Base-by-base conservation (phyloP, 208 protist genomes). In the Acanthamoeba lenticulata region DNA sequence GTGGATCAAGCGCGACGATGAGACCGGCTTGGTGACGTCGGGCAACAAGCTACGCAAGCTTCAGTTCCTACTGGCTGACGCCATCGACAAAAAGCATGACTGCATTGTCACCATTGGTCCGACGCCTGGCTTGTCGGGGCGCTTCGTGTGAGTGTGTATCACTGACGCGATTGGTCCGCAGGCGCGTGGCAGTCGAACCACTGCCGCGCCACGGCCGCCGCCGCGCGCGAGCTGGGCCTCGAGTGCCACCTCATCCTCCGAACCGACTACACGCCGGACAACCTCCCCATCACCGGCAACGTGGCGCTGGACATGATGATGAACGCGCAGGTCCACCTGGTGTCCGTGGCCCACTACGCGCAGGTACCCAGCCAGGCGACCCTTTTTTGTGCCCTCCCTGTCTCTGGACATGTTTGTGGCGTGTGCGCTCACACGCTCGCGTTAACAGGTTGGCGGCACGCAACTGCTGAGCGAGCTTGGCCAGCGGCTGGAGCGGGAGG, bases 41-140 rank as follows among this genome's bases (percentile, higher is more conserved):
- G 95, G 95, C 57, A 96, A 96, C 90, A 96, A 96, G 62, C 65
- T 95, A n/a, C 93, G 95, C 49, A 96, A 96, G 94, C 94, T 96
- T 13, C 91, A 96, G 62, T 95, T 96, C 55, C 91, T 96, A 7
- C 45, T 96, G 2, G 90, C 79, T 36, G 95, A 94, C 15, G 95
- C 95, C 27, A 7, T 93, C 19, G n/a, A 55, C 27, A 17, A 65
- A 32, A 81, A 55, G 17, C 21, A 45, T 45, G 89, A 94, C 32
- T 72, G 47, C 34, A 60, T 96, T 7, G 52, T 96, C 45, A 95
- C 94, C 27, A 49, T 34, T 1, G 74, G 74, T 85, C 49, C 74
- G 24, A 15, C 19, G 21, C 2, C 0, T 1, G 19, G 5, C 13
- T 21, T 24, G 15, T 15, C 47, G 47, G 5, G 52, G 11, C 52